A percentile compares a stretch with the other conserved stretches of the same genome.
phyloP scores from a whole-genome alignment of 2,329 filamentous ascomycete species.

The Colletotrichum kahawae region DNA sequence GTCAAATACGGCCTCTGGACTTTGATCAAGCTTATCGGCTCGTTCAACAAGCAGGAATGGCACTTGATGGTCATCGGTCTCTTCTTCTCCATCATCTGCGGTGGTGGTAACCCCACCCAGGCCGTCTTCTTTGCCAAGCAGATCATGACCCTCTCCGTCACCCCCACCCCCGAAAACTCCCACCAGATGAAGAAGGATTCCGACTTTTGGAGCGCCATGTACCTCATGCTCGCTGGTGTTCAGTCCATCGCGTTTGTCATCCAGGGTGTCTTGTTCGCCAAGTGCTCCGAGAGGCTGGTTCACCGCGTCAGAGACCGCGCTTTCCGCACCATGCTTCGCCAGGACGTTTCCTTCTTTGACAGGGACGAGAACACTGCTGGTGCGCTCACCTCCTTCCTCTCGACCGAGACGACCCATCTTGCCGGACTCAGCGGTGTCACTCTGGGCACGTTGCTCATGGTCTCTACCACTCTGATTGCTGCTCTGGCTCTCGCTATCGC shows the following conservation, averaged over 20 bases:
- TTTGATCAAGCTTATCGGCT: slow-evolving; percentile 78
- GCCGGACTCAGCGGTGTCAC: slow-evolving; percentile 88
- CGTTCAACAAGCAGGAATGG: slow-evolving; percentile 79
- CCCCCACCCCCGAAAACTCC: slow-evolving; percentile 51
- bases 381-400: slow-evolving; percentile 85
- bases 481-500: slow-evolving; percentile 73
- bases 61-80: slow-evolving; percentile 75
- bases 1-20: slow-evolving; percentile 74
- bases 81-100: slow-evolving; percentile 76
- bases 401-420: slow-evolving; percentile 87
- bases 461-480: slow-evolving; percentile 78
- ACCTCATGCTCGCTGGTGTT: slow-evolving; percentile 79
- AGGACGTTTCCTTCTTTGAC: slow-evolving; percentile 94
- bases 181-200: slow-evolving; percentile 69
- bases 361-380: slow-evolving; percentile 87
- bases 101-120: slow-evolving; percentile 78
- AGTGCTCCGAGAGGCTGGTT: slow-evolving; percentile 85
- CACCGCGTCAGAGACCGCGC: slow-evolving; percentile 82
- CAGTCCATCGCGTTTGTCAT: slow-evolving; percentile 71
- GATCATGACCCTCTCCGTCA: slow-evolving; percentile 71
- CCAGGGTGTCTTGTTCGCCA: slow-evolving; percentile 79
- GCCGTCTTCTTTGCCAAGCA: slow-evolving; percentile 89
- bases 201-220: slow-evolving; percentile 91
- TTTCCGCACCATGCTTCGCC: slow-evolving; percentile 87
- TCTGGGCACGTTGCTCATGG: slow-evolving; percentile 83